Evolutionary conservation across 176 grass and related monocot genomes (phyloP).

Genomic region (Elymus sibiricus): DNA sequence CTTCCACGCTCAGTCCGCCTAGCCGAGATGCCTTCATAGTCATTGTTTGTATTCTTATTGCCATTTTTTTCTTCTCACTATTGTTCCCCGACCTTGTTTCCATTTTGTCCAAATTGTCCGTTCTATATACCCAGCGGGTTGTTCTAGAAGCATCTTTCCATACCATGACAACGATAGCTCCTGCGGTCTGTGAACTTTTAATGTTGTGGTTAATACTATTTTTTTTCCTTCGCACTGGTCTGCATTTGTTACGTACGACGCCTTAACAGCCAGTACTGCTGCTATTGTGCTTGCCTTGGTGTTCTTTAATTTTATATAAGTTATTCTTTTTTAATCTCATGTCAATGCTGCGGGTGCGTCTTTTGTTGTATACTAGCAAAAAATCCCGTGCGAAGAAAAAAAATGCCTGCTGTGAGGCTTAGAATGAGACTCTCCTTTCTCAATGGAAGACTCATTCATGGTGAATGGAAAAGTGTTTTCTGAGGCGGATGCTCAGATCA

Average conservation of each 20-base stretch:
- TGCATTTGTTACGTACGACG: background rate
- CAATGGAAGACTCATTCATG: no score
- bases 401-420: no score
- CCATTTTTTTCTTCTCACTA: conserved; percentile 6
- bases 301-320: background rate
- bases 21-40: conserved; percentile 46
- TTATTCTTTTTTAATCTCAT: background rate
- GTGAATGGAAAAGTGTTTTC: no score
- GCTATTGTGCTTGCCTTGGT: background rate
- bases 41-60: background rate
- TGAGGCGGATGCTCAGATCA: no score
- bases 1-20: conserved; percentile 80
- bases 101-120: background rate
- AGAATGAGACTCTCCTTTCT: no score
- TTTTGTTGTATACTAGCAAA: background rate
- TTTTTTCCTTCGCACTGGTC: background rate
- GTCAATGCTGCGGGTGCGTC: background rate
- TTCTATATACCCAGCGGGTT: background rate
- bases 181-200: background rate
- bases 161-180: background rate
- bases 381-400: no score
- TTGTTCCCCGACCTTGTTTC: background rate
- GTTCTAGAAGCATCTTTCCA: background rate
- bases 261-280: background rate
- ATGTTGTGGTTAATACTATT: background rate